Conservation (phyloP, 2,329 filamentous ascomycete genomes). For the Esteya vermicola region DNA sequence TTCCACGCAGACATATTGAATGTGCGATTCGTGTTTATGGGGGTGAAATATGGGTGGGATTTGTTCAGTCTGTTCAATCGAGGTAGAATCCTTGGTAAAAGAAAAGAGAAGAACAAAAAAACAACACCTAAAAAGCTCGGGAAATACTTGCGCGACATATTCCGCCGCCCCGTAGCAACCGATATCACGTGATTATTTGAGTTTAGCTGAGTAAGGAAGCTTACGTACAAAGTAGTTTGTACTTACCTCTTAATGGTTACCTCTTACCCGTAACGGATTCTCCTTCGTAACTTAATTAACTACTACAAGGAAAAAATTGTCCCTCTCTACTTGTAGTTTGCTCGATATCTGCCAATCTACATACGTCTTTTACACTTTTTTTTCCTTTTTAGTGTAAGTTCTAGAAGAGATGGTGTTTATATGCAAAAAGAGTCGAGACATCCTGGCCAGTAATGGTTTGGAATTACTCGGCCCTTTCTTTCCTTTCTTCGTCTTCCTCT, state of each 20-base stretch:
- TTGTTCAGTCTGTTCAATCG: not conserved
- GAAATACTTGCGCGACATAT: constrained; percentile 5
- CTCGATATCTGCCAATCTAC: too few relatives aligned
- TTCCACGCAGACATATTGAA: constrained; percentile 56
- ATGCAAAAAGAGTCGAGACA: constrained; percentile 21
- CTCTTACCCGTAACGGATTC: too few relatives aligned
- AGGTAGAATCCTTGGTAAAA: not conserved
- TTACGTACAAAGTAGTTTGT: too few relatives aligned
- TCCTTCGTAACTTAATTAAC: too few relatives aligned
- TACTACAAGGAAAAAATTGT: too few relatives aligned
- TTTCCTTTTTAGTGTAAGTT: constrained; percentile 13
- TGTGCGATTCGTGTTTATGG: constrained; percentile 5
- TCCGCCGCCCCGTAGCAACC: too few relatives aligned
- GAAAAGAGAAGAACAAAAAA: not conserved
- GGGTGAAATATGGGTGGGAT: not conserved
- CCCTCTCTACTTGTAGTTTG: too few relatives aligned
- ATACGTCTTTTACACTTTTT: constrained; percentile 1
- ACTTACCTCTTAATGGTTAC: too few relatives aligned
- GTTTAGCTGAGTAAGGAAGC: too few relatives aligned
- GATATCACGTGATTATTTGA: too few relatives aligned
- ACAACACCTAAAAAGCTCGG: constrained; percentile 5
- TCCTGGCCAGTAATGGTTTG: not conserved
- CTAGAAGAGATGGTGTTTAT: constrained; percentile 27
- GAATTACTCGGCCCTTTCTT: too few relatives aligned
- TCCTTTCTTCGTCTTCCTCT: not conserved